phyloP scores from a whole-genome alignment of 805 yeast genomes.

The Wickerhamiella domercqiae region DNA sequence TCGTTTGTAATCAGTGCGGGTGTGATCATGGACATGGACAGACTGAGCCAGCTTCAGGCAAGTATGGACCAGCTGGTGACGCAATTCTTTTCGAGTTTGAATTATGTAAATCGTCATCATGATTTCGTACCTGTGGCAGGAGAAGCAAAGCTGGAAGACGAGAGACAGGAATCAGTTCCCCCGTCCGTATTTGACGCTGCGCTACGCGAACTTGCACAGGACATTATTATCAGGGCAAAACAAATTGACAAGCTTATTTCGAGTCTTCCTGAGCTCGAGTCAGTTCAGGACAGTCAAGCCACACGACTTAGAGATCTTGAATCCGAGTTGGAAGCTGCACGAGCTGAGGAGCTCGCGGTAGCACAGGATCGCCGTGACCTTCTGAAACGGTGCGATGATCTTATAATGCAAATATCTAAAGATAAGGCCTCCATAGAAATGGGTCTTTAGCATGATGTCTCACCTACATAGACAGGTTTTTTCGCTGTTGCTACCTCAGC shows the following conservation, averaged over 20 bases:
- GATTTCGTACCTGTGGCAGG: constrained; percentile 36
- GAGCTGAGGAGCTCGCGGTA: constrained; percentile 40
- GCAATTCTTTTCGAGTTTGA: constrained; percentile 25
- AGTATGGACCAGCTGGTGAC: constrained; percentile 52
- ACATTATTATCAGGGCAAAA: constrained; percentile 68
- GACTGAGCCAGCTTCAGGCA: constrained; percentile 77
- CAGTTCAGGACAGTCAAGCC: constrained; percentile 60
- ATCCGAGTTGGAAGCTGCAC: constrained; percentile 43
- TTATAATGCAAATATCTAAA: constrained; percentile 44
- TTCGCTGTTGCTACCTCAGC: too few species aligned
- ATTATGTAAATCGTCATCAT: constrained; percentile 50
- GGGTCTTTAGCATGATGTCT: too few species aligned
- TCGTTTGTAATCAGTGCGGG: too few species aligned
- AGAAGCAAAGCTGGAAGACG: constrained; percentile 48
- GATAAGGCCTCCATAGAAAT: constrained; percentile 28
- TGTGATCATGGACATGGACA: too few species aligned
- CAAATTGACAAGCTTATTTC: constrained; percentile 78
- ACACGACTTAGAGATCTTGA: constrained; percentile 46
- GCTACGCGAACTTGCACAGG: constrained; percentile 66
- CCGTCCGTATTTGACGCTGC: constrained; percentile 25
- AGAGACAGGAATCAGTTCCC: constrained; percentile 25
- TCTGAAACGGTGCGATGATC: constrained; percentile 43
- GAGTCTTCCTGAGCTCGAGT: constrained; percentile 85
- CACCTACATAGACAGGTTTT: too few species aligned
- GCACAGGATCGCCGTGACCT: constrained; percentile 50